Evolutionary conservation across 208 protist genomes (phyloP), one percentile per base, ranked within the genome.

Genomic region (Porcisia hertigi): DNA sequence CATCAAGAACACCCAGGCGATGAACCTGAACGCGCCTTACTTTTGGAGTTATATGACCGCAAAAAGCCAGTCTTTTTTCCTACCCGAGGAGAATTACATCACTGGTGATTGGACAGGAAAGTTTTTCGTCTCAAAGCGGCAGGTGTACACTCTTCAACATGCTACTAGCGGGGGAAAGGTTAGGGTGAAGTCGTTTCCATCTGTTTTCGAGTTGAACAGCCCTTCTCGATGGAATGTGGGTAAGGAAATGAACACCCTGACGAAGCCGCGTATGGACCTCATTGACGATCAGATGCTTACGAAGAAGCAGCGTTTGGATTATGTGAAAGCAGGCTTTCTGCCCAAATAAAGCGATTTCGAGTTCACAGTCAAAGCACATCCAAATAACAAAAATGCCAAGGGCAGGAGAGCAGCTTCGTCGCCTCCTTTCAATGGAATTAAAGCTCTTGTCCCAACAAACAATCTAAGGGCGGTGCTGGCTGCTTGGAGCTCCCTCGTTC

Each of bases 261-360:
- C 87, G 12, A 95, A 96, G 76, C 92, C 92, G 59, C 85, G 92
- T 9, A 95, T 96, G 92, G 92, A 95, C 63, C 80, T 97, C 36
- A 97, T 97, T 57, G 94, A 97, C 75, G 94, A 97, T 73, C 92
- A 95, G 57, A 96, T 96, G 92, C 67, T 97, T 62, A 96, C 94
- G 14, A 97, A 97, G 75, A 96, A 96, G 77, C 92, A 97, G 73
- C 85, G 94, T 14, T 66, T 97, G 43, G 91, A 97, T 70, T 96
- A 96, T 74, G 89, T 97, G 25, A 94, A 95, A 76, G 88, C 91
- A 60, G 93, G 93, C 2, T 71, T 97, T 9, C 78, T 97, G 45
- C 93, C 93, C 14, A 97, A 97, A 78, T 97, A 83, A 85, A 5
- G 7, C 54, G 41, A 34, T 41, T 36, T 55, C 30, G 20, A 70